Evolutionary conservation across 805 yeast species (phyloP), one percentile per base, ranked within the genome.

Genomic region (Kodamaea hsintzibuensis): DNA sequence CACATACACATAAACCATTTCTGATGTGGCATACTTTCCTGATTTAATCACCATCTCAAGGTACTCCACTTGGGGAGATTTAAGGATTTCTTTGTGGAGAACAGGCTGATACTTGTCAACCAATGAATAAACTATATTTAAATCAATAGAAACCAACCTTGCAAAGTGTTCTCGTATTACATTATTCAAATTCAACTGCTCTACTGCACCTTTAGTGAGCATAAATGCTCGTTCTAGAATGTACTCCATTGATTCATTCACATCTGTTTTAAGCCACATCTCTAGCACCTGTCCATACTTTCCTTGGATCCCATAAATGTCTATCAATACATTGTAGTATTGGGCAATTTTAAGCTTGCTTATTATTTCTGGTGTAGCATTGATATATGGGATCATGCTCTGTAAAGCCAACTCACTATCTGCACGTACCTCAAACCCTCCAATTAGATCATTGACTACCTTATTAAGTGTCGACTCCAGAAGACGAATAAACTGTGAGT

Each of bases 371-470:
- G 0, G 93, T 90, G 50, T 80, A 83, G 64, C 86, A 87, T 25
- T 33, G 44, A 51, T 30, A 0, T 78, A 75, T 0, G 96, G 82
- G 1, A 93, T 64, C 14, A 95, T 65, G 47, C 91, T 80, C 60
- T 86, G 89, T 8, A 91, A 67, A 10, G 96, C 92, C 45, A 88
- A 74, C 64, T 93, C 93, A 60, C 89, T 82, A 55, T 88, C 93
- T 9, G 40, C 33, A 7, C 42, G 33, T n/a, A 38, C 44, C 12
- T 7, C 37, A 25, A 13, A 25, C 16, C 35, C 27, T 3, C 18
- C 45, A 12, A 49, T 16, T 7, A 51, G 44, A 10, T n/a, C 69
- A 3, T 75, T 69, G 22, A 88, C 70, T 0, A 87, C 70, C 2
- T 68, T 64, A 5, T 79, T 78, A 42, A 88, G 64, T 1, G 76